Percentiles rank a stretch among this genome's conserved stretches.
Conservation (phyloP, 768 basidiomycete species). For the Lactifluus subvellereus region DNA sequence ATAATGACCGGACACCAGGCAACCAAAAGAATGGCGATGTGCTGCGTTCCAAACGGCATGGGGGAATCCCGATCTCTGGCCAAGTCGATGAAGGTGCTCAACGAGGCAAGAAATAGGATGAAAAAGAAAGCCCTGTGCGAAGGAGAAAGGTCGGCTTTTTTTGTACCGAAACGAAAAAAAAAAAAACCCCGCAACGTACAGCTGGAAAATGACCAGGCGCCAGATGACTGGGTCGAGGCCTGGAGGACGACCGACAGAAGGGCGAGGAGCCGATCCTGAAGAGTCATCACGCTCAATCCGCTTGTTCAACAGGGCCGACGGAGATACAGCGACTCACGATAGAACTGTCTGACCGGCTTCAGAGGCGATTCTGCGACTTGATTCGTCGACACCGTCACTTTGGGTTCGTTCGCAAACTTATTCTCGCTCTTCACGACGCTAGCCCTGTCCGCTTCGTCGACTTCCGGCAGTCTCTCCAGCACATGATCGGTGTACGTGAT, state of each 20-base stretch:
- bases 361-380: neutral
- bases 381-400: neutral
- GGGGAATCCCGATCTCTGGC: constrained; percentile 35
- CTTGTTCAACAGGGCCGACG: neutral
- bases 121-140: constrained; percentile 39
- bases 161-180: neutral
- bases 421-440: constrained; percentile 14
- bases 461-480: constrained; percentile 8
- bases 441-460: constrained; percentile 3
- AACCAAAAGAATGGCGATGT: constrained; percentile 51
- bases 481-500: neutral
- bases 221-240: constrained; percentile 42
- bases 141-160: constrained; percentile 14
- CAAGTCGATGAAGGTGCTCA: constrained; percentile 50
- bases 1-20: constrained; percentile 56
- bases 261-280: constrained; percentile 16
- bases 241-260: constrained; percentile 9
- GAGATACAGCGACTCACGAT: constrained; percentile 4
- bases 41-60: constrained; percentile 57
- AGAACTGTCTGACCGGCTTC: constrained; percentile 10
- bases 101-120: constrained; percentile 43
- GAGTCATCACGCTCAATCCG: neutral
- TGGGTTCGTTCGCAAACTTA: neutral
- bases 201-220: constrained; percentile 51
- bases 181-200: constrained; percentile 36